These are phyloP conservation scores for Lasiodiplodia citricola DNA, from an alignment of 2,329 filamentous ascomycete genomes.

Conservation along the genomic window DNA sequence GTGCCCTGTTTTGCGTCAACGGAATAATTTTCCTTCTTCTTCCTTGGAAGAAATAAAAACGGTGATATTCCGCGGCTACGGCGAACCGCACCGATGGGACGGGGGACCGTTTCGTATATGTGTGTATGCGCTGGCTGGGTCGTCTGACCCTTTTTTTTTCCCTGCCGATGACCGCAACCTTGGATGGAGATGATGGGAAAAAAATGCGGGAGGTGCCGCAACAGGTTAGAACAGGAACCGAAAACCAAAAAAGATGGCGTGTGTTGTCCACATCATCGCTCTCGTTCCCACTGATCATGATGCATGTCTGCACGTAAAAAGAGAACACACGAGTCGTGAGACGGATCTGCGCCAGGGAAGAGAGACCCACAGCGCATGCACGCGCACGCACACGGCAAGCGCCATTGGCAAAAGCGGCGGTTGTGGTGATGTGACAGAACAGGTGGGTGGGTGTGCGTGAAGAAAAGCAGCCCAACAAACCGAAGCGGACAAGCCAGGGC, in stretches of 20 bases:
- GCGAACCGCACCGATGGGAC: neutral
- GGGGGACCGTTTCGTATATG: neutral
- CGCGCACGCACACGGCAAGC: neutral
- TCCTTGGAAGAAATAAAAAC: neutral
- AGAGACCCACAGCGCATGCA: neutral
- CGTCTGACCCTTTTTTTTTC: neutral
- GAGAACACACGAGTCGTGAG: neutral
- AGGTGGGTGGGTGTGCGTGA: neutral
- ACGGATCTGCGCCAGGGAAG: constrained; percentile 11
- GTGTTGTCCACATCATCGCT: neutral
- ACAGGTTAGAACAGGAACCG: neutral
- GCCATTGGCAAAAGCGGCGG: neutral
- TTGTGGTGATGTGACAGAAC: neutral
- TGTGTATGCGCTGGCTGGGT: neutral
- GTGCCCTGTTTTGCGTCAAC: neutral
- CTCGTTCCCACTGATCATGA: neutral
- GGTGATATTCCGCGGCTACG: neutral
- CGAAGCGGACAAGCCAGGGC: neutral
- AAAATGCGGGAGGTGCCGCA: neutral
- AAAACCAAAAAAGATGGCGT: neutral
- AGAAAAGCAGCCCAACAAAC: neutral
- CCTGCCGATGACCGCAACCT: neutral
- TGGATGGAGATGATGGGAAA: neutral
- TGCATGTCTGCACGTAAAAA: constrained; percentile 13
- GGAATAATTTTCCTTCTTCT: neutral